Percentiles rank a stretch among this genome's conserved stretches.
Conservation (phyloP, 257 asterid species). For the Scutellaria baicalensis region DNA sequence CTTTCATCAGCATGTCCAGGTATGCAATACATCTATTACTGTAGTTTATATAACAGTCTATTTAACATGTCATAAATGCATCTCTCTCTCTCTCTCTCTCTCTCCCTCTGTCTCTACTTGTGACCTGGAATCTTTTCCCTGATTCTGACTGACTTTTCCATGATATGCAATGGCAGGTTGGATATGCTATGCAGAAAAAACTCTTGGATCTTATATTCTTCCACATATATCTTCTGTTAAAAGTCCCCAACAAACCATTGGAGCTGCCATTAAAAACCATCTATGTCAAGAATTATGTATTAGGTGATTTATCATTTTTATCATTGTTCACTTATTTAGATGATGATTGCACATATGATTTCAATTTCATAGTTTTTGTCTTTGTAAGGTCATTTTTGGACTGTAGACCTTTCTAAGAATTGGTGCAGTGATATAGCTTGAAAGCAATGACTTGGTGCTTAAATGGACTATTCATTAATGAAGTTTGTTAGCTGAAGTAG, state of each 20-base stretch:
- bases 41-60: background rate
- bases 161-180: conserved; percentile 61
- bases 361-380: background rate
- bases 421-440: background rate
- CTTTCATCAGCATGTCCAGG: conserved; percentile 99
- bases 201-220: conserved; percentile 87
- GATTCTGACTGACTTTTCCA: background rate
- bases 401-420: background rate
- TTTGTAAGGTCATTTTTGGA: background rate
- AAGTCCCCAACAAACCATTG: conserved; percentile 96
- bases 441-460: conserved; percentile 2
- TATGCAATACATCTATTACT: conserved; percentile 11
- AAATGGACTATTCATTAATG: background rate
- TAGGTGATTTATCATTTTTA: conserved; percentile 39
- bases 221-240: conserved; percentile 94
- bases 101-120: background rate
- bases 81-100: background rate
- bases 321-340: background rate
- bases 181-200: conserved; percentile 99
- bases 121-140: background rate
- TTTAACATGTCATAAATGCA: background rate
- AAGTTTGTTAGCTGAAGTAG: background rate
- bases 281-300: conserved; percentile 46
- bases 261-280: conserved; percentile 69
- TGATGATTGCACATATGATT: background rate